Evolutionary conservation across 257 asterid species (phyloP).

Genomic region (Rauvolfia tetraphylla): DNA sequence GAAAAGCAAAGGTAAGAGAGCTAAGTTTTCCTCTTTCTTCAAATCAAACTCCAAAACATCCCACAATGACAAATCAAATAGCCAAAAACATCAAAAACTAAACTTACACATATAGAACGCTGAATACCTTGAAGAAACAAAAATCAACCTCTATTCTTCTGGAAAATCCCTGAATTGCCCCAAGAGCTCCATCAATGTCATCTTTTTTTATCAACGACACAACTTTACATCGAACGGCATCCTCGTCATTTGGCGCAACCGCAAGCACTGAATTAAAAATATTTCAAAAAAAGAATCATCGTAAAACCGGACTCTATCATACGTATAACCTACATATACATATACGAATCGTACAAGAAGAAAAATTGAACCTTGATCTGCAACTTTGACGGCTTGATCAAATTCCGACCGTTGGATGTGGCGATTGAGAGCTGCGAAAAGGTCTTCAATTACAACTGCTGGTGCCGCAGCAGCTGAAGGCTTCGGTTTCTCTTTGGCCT

Average conservation of each 20-base stretch:
- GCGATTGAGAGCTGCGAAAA: constrained; percentile 77
- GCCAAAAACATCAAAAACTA: background rate
- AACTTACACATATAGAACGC: background rate
- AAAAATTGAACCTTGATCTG: constrained; percentile 63
- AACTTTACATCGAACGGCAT: constrained; percentile 72
- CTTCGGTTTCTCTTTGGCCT: constrained; percentile 40
- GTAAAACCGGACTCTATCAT: background rate
- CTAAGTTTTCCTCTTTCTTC: background rate
- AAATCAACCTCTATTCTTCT: constrained; percentile 42
- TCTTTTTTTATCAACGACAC: constrained; percentile 72
- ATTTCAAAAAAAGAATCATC: background rate
- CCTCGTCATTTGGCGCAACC: constrained; percentile 79
- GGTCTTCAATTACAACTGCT: constrained; percentile 63
- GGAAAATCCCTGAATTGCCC: constrained; percentile 45
- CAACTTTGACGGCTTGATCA: constrained; percentile 60
- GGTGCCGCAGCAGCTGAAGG: constrained; percentile 44
- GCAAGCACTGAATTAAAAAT: constrained; percentile 54
- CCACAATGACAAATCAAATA: background rate
- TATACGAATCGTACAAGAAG: too few species aligned
- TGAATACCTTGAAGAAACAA: constrained; percentile 42
- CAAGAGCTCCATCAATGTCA: constrained; percentile 54
- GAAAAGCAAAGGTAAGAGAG: too few species aligned
- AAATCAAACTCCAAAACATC: constrained; percentile 3
- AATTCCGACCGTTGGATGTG: constrained; percentile 61
- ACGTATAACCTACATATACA: background rate